Evolutionary conservation across 2,329 filamentous ascomycete species (phyloP).

Genomic region (Talaromyces sp.): DNA sequence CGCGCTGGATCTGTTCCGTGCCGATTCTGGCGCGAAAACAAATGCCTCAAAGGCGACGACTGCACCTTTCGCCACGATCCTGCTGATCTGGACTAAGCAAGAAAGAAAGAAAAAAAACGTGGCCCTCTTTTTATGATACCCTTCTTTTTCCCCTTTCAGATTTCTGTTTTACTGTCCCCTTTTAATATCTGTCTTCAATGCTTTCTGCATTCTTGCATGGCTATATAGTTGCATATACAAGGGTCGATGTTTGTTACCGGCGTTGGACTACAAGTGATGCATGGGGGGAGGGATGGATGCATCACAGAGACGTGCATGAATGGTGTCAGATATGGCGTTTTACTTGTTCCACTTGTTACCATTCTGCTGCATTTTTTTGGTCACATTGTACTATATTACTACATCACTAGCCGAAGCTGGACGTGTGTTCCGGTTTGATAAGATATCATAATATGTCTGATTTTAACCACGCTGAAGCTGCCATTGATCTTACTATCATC

Average conservation of each 20-base stretch:
- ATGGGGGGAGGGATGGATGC: neutral
- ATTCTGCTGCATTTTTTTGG: neutral
- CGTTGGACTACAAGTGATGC: neutral
- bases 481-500: no score
- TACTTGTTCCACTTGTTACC: neutral
- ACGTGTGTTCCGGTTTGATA: neutral
- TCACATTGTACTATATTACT: neutral
- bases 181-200: neutral
- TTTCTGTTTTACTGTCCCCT: neutral
- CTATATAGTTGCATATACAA: conserved; percentile 4
- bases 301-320: neutral
- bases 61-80: conserved; percentile 48
- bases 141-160: neutral
- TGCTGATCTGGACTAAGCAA: conserved; percentile 10
- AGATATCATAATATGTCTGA: neutral
- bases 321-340: neutral
- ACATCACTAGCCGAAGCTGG: neutral
- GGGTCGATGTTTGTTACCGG: neutral
- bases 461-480: no score
- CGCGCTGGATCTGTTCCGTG: conserved; percentile 45
- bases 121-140: neutral
- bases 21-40: conserved; percentile 50
- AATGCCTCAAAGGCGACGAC: conserved; percentile 49
- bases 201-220: neutral
- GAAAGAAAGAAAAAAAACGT: neutral